A percentile compares a stretch with the other conserved stretches of the same genome.
phyloP scores from a whole-genome alignment of 2,329 filamentous ascomycete species.

The Apiospora aurea region DNA sequence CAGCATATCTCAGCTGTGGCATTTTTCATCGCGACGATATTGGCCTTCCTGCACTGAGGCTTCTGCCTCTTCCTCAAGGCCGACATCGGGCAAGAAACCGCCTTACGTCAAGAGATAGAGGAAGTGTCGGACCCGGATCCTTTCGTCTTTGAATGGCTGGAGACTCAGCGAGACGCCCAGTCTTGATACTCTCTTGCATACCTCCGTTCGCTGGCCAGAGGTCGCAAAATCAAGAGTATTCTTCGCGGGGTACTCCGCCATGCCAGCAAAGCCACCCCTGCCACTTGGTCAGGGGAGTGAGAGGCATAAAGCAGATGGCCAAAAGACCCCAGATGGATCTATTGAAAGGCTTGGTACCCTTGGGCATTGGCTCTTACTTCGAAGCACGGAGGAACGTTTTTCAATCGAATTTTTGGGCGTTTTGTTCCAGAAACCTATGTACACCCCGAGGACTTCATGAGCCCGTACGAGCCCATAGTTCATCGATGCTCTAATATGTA shows the following conservation, averaged over 20 bases:
- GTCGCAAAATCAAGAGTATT: not conserved
- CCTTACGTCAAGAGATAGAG: not conserved
- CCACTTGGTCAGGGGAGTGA: not conserved
- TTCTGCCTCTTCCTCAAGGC: no score
- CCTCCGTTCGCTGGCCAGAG: not conserved
- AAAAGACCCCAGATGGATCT: not conserved
- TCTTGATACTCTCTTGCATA: not conserved
- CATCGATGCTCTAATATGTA: constrained; percentile 10
- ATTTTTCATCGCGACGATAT: no score
- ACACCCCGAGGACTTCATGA: not conserved
- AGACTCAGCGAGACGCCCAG: no score
- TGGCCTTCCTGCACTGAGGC: no score
- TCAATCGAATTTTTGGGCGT: not conserved
- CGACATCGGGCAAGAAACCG: not conserved
- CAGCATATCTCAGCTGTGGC: not conserved
- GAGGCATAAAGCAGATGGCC: not conserved
- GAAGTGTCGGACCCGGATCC: not conserved
- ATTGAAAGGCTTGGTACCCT: not conserved
- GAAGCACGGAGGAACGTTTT: not conserved
- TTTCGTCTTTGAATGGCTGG: not conserved
- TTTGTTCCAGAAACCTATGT: constrained; percentile 11
- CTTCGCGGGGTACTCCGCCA: not conserved
- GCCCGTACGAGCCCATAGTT: constrained; percentile 13
- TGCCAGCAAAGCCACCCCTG: not conserved
- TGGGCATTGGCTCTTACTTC: not conserved